These are phyloP conservation scores for Neofusicoccum laricinum DNA, from an alignment of 2,329 filamentous ascomycete species.

Conservation along the genomic window DNA sequence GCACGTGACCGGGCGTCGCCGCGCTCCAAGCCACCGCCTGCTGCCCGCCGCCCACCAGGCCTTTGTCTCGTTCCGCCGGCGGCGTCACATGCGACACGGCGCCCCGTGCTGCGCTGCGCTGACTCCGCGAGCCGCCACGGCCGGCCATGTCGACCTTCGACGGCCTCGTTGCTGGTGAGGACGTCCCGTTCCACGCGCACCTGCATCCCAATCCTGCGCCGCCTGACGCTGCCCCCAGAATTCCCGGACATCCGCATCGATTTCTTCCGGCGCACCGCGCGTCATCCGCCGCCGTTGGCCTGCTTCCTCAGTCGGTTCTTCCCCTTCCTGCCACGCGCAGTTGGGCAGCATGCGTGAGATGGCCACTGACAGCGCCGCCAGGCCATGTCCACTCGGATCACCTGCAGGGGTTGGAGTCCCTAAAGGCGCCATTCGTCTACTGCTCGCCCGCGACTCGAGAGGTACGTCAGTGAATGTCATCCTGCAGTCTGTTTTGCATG, in stretches of 20 bases:
- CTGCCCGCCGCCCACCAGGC: not conserved
- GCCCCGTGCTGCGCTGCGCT: not conserved
- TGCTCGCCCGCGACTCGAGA: conserved; percentile 81
- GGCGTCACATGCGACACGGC: conserved; percentile 14
- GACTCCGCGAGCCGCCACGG: too few relatives aligned
- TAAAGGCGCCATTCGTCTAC: conserved; percentile 81
- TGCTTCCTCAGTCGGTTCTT: conserved; percentile 65
- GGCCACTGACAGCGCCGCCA: not conserved
- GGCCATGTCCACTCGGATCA: conserved; percentile 90
- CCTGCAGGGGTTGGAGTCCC: conserved; percentile 72
- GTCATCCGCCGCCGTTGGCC: conserved; percentile 63
- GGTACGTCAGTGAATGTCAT: conserved; percentile 34
- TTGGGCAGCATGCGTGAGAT: not conserved
- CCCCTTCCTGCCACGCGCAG: not conserved
- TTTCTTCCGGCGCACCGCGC: conserved; percentile 65
- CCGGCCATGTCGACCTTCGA: conserved; percentile 80
- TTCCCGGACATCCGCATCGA: conserved; percentile 83
- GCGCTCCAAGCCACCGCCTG: not conserved
- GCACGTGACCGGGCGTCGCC: conserved; percentile 8
- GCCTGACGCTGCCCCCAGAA: conserved; percentile 44
- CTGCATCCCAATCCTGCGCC: not conserved
- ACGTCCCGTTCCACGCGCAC: not conserved
- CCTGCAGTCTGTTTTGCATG: conserved; percentile 6
- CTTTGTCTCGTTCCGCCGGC: not conserved
- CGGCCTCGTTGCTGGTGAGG: conserved; percentile 55